Percentiles rank a stretch among this genome's conserved stretches.
These are phyloP conservation scores for Gastroboletus turbinatus DNA, from an alignment of 1,284 basidiomycete species.

Conservation along the genomic window DNA sequence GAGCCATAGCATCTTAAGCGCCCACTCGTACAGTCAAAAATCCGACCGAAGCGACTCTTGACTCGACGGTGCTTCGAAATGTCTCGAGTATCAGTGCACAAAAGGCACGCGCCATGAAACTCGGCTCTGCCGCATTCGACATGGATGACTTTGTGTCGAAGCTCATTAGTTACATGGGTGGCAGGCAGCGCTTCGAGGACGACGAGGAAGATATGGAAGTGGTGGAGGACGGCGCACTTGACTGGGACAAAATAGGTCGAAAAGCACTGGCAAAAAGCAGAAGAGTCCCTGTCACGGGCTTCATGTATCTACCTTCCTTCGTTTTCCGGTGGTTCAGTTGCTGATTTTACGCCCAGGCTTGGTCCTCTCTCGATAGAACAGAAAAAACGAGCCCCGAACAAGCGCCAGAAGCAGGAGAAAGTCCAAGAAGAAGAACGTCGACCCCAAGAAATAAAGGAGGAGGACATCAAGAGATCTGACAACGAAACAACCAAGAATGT, in stretches of 20 bases:
- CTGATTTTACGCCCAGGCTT: slow-evolving; percentile 49
- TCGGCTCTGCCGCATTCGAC: slow-evolving; percentile 80
- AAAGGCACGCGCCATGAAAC: slow-evolving; percentile 84
- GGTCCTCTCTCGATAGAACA: slow-evolving; percentile 77
- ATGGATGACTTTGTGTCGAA: slow-evolving; percentile 79
- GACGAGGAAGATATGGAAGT: slow-evolving; percentile 47
- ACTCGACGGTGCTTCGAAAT: slow-evolving; percentile 70
- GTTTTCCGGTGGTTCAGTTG: not conserved
- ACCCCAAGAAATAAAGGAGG: slow-evolving; percentile 74
- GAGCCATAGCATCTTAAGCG: slow-evolving; percentile 3
- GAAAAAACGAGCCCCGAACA: slow-evolving; percentile 60
- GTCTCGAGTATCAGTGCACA: slow-evolving; percentile 70
- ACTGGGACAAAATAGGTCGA: slow-evolving; percentile 76
- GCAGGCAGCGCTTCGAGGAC: slow-evolving; percentile 47
- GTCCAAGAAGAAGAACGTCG: slow-evolving; percentile 63
- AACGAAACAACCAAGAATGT: slow-evolving; percentile 86
- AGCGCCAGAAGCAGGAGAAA: slow-evolving; percentile 73
- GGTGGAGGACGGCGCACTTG: slow-evolving; percentile 46
- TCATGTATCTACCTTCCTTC: slow-evolving; percentile 61
- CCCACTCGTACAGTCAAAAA: slow-evolving; percentile 56
- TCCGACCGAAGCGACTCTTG: slow-evolving; percentile 78
- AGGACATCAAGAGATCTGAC: slow-evolving; percentile 72
- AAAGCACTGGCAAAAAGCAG: slow-evolving; percentile 73
- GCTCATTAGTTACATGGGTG: slow-evolving; percentile 72
- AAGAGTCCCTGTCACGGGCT: slow-evolving; percentile 71